Base-by-base conservation (phyloP, 495 filamentous ascomycete species). In the Aspergillus carlsbadensis region DNA sequence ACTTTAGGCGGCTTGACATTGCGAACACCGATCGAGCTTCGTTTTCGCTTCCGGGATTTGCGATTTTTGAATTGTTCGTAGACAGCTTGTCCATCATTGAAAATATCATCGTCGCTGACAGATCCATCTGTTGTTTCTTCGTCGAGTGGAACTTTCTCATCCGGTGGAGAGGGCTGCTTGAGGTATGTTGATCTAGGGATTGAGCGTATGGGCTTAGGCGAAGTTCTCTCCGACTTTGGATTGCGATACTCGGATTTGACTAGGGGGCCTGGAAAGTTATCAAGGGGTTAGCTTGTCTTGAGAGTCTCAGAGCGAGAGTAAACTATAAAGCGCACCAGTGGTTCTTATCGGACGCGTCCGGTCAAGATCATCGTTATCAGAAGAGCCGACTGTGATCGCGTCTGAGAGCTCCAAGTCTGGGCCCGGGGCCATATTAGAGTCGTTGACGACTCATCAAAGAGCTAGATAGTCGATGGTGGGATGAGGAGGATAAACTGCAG, bases 21-120 rank as follows among this genome's bases (percentile, higher is more conserved):
- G 29, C 72, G 69, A 13, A 73, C 78, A 42, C 72, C 80, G 7
- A 78, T 76, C 6, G 76, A 73, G 5, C 63, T 73, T 36, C 74
- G 73, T 58, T 80, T 86, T 40, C 83, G 73, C 65, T 85, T 80
- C 26, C 72, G 60, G 3, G 73, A 68, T 51, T 84, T 86, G 42
- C 84, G 77, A 26, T 79, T 77, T 56, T 85, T 85, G 69, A 85
- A 87, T 36, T 72, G 70, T 36, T 80, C 58, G 65, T 87, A 88
- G 8, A 76, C 78, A 10, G 76, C 76, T 56, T 80, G 75, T 47
- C 75, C 72, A 56, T 78, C 74, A 24, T 78, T 77, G 49, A 76
- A 73, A 3, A 64, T 67, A 35, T 78, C 73, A 44, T 77, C 73
- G 33, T 80, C 75, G 56, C 57, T 62, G 18, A 49, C 56, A 34